These are phyloP conservation scores for Purpureocillium lavendulum DNA, from an alignment of 2,329 filamentous ascomycete genomes.

Conservation along the genomic window DNA sequence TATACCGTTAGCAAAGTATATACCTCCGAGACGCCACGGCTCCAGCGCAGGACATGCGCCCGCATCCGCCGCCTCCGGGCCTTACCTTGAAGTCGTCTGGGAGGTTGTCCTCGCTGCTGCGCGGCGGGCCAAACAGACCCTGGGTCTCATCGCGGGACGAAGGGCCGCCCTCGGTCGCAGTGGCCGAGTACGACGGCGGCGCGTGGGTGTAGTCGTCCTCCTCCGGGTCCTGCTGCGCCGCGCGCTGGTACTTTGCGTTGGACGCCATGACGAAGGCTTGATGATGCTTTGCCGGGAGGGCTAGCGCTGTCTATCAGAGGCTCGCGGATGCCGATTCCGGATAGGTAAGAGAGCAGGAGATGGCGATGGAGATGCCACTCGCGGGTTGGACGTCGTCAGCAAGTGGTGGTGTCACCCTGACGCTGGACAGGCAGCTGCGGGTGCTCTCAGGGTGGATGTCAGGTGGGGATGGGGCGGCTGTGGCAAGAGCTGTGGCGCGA, in stretches of 20 bases:
- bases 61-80: background rate
- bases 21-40: no score
- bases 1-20: no score
- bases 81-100: constrained; percentile 92
- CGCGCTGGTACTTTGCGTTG: constrained; percentile 74
- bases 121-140: constrained; percentile 58
- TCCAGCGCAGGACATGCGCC: background rate
- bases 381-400: background rate
- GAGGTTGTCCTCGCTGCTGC: constrained; percentile 80
- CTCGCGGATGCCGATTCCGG: no score
- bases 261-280: constrained; percentile 50
- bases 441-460: no score
- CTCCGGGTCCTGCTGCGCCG: constrained; percentile 72
- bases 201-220: constrained; percentile 72
- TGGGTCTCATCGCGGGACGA: constrained; percentile 37
- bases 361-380: background rate
- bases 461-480: no score
- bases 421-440: no score
- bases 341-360: background rate
- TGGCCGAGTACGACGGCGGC: constrained; percentile 67
- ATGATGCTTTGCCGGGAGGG: background rate
- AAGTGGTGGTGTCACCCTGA: background rate
- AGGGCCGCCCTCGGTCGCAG: constrained; percentile 32
- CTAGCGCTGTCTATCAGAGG: no score
- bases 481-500: no score